A percentile compares a stretch with the other conserved stretches of the same genome.
Conservation (phyloP, 345 rosid genomes). For the Capsella bursapastoris region DNA sequence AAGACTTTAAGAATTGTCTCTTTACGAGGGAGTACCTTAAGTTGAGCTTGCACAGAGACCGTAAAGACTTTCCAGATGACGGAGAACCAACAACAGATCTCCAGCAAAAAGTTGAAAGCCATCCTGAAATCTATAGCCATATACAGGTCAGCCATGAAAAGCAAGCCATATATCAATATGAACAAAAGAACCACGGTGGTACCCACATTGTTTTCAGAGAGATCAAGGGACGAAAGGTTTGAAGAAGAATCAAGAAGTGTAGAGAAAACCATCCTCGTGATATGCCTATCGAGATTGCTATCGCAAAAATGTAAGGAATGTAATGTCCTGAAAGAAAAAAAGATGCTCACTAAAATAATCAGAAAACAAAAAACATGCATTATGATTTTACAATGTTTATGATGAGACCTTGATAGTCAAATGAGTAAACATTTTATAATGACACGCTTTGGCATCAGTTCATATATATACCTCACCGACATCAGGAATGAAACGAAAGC, state of each 20-base stretch:
- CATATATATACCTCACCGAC: slow-evolving; percentile 62
- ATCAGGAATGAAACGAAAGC: slow-evolving; percentile 65
- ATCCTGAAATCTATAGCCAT: slow-evolving; percentile 71
- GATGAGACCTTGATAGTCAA: slow-evolving; percentile 13
- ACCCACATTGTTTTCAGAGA: slow-evolving; percentile 83
- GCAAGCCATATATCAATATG: slow-evolving; percentile 19
- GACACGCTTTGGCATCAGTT: slow-evolving; percentile 26
- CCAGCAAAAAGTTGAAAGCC: slow-evolving; percentile 69
- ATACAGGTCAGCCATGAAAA: slow-evolving; percentile 29
- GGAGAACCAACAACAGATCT: slow-evolving; percentile 44
- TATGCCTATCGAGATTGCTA: slow-evolving; percentile 53
- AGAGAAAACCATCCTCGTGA: slow-evolving; percentile 55
- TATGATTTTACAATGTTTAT: slow-evolving; percentile 12
- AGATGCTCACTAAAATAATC: not conserved
- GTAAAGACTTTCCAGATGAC: slow-evolving; percentile 55
- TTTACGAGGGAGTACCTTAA: slow-evolving; percentile 56
- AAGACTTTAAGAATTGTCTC: slow-evolving; percentile 14
- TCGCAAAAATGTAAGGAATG: slow-evolving; percentile 61
- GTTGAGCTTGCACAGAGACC: slow-evolving; percentile 63
- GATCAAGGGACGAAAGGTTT: slow-evolving; percentile 62
- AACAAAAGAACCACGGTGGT: slow-evolving; percentile 33
- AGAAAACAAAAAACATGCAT: not conserved
- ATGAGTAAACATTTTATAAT: slow-evolving; percentile 14
- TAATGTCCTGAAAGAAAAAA: slow-evolving; percentile 62
- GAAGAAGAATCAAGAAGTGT: slow-evolving; percentile 67